Percentiles rank a stretch among this genome's conserved stretches.
Conservation (phyloP, 2,329 filamentous ascomycete genomes). For the Talaromyces sp. region DNA sequence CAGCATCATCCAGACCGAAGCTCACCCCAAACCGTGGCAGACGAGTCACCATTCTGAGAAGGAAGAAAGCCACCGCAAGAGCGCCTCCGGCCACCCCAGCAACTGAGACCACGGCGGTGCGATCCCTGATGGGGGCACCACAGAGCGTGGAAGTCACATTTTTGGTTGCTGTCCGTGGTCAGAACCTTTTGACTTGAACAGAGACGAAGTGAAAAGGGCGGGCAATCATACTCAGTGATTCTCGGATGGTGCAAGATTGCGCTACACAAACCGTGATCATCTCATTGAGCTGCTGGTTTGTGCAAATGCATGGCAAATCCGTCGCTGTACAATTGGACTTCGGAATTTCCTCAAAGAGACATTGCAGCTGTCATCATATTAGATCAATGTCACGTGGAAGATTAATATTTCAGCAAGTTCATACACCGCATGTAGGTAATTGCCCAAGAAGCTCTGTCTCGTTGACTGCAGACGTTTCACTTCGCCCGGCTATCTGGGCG, state of each 20-base stretch:
- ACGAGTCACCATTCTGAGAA: background rate
- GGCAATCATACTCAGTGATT: constrained; percentile 35
- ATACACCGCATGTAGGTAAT: constrained; percentile 27
- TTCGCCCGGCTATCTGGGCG: background rate
- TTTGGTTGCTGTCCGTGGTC: constrained; percentile 38
- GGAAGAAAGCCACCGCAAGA: background rate
- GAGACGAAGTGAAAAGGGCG: no score
- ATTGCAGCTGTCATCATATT: background rate
- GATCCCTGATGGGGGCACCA: constrained; percentile 39
- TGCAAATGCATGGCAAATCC: constrained; percentile 44
- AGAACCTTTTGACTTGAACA: constrained; percentile 11
- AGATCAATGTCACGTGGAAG: background rate
- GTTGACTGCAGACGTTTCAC: background rate
- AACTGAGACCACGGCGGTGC: constrained; percentile 30
- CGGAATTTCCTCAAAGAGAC: constrained; percentile 25
- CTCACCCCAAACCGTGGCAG: background rate
- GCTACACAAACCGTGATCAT: constrained; percentile 37
- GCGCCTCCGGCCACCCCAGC: background rate
- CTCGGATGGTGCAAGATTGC: constrained; percentile 37
- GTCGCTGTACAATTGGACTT: constrained; percentile 40
- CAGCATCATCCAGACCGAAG: background rate
- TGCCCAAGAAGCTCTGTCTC: background rate
- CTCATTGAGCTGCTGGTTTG: constrained; percentile 33
- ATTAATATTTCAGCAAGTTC: background rate
- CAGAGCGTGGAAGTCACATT: constrained; percentile 44